Evolutionary conservation across 257 asterid species (phyloP).

Genomic region (Nicotiana knightiana): DNA sequence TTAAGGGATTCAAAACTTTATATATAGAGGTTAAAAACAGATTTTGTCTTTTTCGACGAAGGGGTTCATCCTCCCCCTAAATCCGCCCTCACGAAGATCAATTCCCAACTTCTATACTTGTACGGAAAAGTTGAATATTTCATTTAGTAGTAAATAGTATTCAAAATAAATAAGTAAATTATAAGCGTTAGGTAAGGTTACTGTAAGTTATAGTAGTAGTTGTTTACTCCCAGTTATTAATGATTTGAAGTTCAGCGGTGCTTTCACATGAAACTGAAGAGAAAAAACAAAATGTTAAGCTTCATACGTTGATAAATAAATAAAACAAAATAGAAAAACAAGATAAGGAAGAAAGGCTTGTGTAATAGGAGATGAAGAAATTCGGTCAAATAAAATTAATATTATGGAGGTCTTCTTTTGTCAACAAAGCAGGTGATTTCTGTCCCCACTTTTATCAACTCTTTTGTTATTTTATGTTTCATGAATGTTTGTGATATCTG

Average conservation of each 20-base stretch:
- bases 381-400: background rate
- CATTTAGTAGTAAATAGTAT: background rate
- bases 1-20: no score
- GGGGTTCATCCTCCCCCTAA: no score
- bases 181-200: background rate
- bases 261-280: background rate
- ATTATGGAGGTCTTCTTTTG: conserved; percentile 17
- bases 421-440: conserved; percentile 52
- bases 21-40: no score
- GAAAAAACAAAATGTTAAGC: background rate
- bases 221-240: background rate
- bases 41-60: no score
- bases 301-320: background rate
- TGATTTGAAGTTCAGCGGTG: background rate
- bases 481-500: conserved; percentile 22
- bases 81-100: background rate
- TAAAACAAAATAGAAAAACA: background rate
- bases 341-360: background rate
- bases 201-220: background rate
- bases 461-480: background rate
- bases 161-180: background rate
- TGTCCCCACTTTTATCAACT: conserved; percentile 18
- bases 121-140: background rate
- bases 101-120: background rate
- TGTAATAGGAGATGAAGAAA: background rate